phyloP scores from a whole-genome alignment of 192 early-diverging fungal species.

The Neocallimastix lanati region DNA sequence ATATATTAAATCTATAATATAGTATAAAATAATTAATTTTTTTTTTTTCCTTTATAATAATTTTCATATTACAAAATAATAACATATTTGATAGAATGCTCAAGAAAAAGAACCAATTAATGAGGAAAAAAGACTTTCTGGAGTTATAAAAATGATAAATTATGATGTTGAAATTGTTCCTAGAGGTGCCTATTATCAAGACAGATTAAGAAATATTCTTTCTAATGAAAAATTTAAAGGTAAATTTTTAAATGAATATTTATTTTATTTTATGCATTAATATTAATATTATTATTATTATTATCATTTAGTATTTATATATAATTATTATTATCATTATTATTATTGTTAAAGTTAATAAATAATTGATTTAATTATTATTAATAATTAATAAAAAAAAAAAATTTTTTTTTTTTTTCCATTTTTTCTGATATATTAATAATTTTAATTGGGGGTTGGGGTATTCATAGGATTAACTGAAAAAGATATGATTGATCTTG shows the following conservation, averaged over 20 bases:
- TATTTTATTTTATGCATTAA: too few species aligned
- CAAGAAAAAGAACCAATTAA: slow-evolving; percentile 13
- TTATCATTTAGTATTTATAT: too few species aligned
- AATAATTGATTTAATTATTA: too few species aligned
- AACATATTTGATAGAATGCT: neutral
- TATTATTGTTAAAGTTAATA: too few species aligned
- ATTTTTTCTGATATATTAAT: neutral
- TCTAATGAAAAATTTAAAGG: slow-evolving; percentile 22
- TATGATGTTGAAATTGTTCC: slow-evolving; percentile 30
- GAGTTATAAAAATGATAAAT: slow-evolving; percentile 21
- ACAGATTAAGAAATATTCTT: slow-evolving; percentile 13
- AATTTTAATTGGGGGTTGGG: too few species aligned
- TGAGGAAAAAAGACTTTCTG: slow-evolving; percentile 27
- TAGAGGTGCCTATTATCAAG: slow-evolving; percentile 26
- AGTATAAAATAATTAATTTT: too few species aligned
- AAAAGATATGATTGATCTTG: slow-evolving; percentile 18
- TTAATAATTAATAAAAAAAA: neutral
- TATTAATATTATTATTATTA: too few species aligned
- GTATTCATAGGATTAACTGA: slow-evolving; percentile 16
- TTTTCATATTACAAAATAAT: too few species aligned
- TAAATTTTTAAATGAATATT: neutral
- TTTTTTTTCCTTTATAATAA: too few species aligned
- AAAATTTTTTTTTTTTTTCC: neutral
- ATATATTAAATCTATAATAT: too few species aligned
- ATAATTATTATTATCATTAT: too few species aligned